These are phyloP conservation scores for Vararia minispora DNA, from an alignment of 768 basidiomycete species.

Conservation along the genomic window DNA sequence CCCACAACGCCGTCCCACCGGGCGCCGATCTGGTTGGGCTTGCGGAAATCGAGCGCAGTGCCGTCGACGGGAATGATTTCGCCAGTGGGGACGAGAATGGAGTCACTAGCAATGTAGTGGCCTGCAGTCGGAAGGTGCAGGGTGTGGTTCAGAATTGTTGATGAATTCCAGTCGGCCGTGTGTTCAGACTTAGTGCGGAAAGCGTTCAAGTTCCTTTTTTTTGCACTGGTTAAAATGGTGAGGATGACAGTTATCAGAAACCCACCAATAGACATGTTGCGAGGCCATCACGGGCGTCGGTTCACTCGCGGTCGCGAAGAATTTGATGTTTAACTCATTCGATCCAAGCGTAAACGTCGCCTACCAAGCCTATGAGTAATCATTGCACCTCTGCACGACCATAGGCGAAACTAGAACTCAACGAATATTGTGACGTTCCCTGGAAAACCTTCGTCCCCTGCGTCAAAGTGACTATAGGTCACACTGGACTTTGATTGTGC, in stretches of 20 bases:
- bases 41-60: slow-evolving; percentile 33
- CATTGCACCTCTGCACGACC: neutral
- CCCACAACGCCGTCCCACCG: slow-evolving; percentile 16
- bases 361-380: neutral
- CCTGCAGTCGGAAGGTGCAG: neutral
- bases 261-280: neutral
- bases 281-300: slow-evolving; percentile 2
- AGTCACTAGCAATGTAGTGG: neutral
- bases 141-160: neutral
- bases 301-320: neutral
- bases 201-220: slow-evolving; percentile 2
- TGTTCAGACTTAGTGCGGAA: slow-evolving; percentile 3
- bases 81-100: slow-evolving; percentile 1
- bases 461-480: neutral
- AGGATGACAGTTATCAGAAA: no score
- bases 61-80: slow-evolving; percentile 1
- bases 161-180: neutral
- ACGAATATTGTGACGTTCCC: no score
- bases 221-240: no score
- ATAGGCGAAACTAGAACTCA: neutral
- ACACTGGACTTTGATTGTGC: neutral
- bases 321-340: neutral
- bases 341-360: slow-evolving; percentile 1
- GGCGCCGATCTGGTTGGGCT: slow-evolving; percentile 18
- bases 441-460: neutral